Base-by-base conservation (phyloP, 2,329 filamentous ascomycete species). In the Hypoxylon sp. region DNA sequence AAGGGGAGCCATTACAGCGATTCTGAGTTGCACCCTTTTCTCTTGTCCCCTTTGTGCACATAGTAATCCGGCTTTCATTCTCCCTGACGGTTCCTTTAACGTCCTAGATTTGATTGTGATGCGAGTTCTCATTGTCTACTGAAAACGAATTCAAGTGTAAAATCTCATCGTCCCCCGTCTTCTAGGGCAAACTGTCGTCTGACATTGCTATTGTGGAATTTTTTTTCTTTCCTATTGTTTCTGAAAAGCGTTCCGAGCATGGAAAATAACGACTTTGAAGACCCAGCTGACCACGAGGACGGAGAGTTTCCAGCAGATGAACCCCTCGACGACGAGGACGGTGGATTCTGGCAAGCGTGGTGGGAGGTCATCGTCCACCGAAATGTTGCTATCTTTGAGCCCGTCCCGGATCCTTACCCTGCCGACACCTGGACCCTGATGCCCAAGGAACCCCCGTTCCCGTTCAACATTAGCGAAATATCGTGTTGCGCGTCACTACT, bases 341-440 rank as follows among this genome's bases (percentile, higher is more conserved):
- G 1, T 40, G 37, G 42, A 49, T n/a, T n/a, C 20, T 62, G 60
- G 60, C 48, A 62, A 15, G 8, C n/a, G 8, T 57, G 23, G 54
- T 60, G 54, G 57, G 35, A 24, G 15, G 42, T 65, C 21, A 55
- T 69, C 23, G 47, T 69, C 35, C 45, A 68, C 38, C 60, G 62
- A 27, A 43, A 46, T 10, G 48, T 13, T 45, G 6, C 33, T 5
- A 8, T 60, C 6, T 7, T 17, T 15, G 52, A 42, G 13, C 18
- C 38, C n/a, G 37, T 7, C 6, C 23, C 31, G 9, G 9, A 11
- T 3, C 18, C 18, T 8, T 54, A 56, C 11, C 45, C 42, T 4
- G 18, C 10, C 2, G 20, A 17, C 6, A 2, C 23, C 4, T 64
- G 48, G 47, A 56, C 51, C 5, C 11, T 57, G 11, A 45, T 51